Conservation (phyloP, 192 early-diverging fungal species). For the Linnemannia exigua region DNA sequence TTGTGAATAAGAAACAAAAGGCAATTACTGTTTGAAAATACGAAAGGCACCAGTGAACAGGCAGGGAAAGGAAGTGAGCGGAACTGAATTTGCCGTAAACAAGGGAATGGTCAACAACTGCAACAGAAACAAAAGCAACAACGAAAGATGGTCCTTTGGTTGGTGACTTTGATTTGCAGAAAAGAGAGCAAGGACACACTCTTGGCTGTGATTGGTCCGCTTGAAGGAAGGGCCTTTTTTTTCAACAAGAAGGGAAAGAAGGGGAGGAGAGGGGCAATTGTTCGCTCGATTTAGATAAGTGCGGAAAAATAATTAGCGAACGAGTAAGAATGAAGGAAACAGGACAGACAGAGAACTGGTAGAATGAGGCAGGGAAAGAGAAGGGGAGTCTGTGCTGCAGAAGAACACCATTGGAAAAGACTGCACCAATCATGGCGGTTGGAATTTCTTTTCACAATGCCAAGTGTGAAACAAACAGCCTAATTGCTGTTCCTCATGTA, state of each 20-base stretch:
- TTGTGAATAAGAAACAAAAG: background rate
- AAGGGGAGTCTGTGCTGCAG: conserved; percentile 3
- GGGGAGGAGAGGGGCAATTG: background rate
- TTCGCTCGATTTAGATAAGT: background rate
- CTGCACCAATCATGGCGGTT: background rate
- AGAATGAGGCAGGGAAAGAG: background rate
- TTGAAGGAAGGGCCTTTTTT: background rate
- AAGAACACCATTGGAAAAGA: background rate
- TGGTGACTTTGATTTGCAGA: background rate
- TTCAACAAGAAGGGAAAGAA: background rate
- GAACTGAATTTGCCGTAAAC: background rate
- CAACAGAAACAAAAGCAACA: no score
- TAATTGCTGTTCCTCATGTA: background rate
- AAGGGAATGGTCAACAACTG: background rate
- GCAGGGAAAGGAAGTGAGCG: background rate
- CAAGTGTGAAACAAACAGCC: background rate
- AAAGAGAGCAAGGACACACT: background rate
- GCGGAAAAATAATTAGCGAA: conserved; percentile 1
- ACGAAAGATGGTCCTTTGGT: background rate
- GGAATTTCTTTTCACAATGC: background rate
- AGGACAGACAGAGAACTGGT: background rate
- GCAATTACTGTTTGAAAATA: background rate
- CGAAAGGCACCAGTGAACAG: background rate
- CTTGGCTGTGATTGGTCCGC: background rate
- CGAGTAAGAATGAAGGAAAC: background rate